These are phyloP conservation scores for Strobilomyces confusus DNA, from an alignment of 768 basidiomycete species.

Conservation along the genomic window DNA sequence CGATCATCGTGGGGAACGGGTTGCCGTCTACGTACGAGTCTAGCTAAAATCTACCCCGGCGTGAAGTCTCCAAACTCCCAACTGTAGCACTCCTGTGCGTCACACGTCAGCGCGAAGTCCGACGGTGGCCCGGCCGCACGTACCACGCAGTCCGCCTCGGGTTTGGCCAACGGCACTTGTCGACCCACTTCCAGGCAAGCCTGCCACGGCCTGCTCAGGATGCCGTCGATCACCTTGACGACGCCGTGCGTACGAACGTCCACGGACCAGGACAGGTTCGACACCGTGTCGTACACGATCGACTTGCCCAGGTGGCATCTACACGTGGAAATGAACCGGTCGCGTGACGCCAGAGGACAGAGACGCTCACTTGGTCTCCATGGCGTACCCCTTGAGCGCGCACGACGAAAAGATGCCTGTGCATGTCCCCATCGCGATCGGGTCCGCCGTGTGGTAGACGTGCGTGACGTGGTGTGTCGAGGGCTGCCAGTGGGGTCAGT, in stretches of 20 bases:
- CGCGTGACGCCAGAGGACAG: background rate
- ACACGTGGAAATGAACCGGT: background rate
- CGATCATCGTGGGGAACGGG: slow-evolving; percentile 63
- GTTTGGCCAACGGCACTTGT: slow-evolving; percentile 53
- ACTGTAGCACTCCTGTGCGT: slow-evolving; percentile 57
- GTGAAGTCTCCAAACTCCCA: slow-evolving; percentile 63
- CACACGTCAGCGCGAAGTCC: background rate
- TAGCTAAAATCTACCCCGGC: background rate
- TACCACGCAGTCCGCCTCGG: slow-evolving; percentile 71
- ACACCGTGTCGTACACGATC: slow-evolving; percentile 90
- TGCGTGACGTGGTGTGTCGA: slow-evolving; percentile 81
- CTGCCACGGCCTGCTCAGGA: slow-evolving; percentile 70
- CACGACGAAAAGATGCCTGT: slow-evolving; percentile 80
- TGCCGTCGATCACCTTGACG: slow-evolving; percentile 67
- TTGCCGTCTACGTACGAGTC: background rate
- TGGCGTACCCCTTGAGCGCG: slow-evolving; percentile 82
- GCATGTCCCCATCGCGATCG: slow-evolving; percentile 87
- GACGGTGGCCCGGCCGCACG: slow-evolving; percentile 26
- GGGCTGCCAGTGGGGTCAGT: slow-evolving; percentile 39
- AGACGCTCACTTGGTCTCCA: slow-evolving; percentile 62
- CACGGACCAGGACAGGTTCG: slow-evolving; percentile 79
- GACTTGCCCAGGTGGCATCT: slow-evolving; percentile 85
- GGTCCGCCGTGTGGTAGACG: slow-evolving; percentile 92
- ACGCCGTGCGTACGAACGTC: slow-evolving; percentile 81
- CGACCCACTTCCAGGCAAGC: slow-evolving; percentile 56